Percentiles rank a stretch among this genome's conserved stretches.
Conservation (phyloP, 108 stramenopile genomes). For the Nannochloropsis granulata region DNA sequence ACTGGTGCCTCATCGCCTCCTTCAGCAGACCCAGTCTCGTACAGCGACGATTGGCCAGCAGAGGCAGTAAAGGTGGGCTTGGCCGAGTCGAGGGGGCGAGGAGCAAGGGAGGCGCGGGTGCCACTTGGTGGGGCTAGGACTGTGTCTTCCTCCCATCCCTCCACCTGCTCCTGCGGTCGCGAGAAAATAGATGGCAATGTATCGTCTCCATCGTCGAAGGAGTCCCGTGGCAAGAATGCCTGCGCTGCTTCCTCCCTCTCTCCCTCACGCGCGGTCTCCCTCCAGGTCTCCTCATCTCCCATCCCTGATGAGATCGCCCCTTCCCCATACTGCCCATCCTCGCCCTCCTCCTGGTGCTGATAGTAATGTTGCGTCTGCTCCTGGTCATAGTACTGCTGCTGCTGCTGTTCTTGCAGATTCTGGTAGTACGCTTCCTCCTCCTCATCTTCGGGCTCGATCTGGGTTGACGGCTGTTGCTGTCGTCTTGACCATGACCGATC, state of each 20-base stretch:
- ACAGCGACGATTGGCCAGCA: no score
- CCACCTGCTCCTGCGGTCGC: no score
- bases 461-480: no score
- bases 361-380: background rate
- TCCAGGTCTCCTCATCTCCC: background rate
- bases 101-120: background rate
- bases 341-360: background rate
- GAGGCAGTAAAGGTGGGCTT: no score
- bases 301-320: background rate
- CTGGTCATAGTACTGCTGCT: background rate
- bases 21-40: no score
- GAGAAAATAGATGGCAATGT: no score
- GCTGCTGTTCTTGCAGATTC: background rate
- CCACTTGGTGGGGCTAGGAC: background rate
- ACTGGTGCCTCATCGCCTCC: no score
- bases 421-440: background rate
- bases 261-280: background rate
- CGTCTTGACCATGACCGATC: no score
- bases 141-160: background rate
- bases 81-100: background rate
- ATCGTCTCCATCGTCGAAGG: background rate
- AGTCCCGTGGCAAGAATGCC: background rate
- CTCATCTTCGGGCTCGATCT: background rate
- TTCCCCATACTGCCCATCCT: background rate
- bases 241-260: background rate